Base-by-base conservation (phyloP, 257 asterid species). In the Solanum pimpinellifolium region DNA sequence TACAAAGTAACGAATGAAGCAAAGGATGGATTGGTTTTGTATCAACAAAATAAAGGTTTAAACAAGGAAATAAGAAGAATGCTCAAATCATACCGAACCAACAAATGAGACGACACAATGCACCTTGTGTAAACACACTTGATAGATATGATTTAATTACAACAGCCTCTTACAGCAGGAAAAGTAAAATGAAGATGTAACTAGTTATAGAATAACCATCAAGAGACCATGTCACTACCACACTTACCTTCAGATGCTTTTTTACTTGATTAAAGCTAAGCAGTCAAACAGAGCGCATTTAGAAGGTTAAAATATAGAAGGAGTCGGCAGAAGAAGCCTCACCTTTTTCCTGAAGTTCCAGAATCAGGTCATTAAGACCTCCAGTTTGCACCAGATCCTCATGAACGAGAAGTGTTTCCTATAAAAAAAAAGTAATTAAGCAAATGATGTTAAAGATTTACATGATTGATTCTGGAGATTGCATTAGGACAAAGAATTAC, bases 351-450 rank as follows among this genome's bases (percentile, higher is more conserved):
- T 92, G 95, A 70, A 94, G 98, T 90, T 93, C 98, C 90, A 87
- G 69, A 65, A 94, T 85, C 83, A 95, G 92, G 60, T 91, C 95
- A 83, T 94, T 93, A 25, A 95, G 83, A 84, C 88, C 91, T n/a
- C 90, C 91, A 12, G 92, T 83, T 80, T 90, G 89, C 60, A 88
- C 86, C 90, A 94, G 89, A 56, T 94, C 97, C 90, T 92, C 90
- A 90, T 95, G 98, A 83, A 94, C 89, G 29, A 95, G 95, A 88
- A 95, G 95, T 2, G 98, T 95, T 86, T 95, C 98, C 98, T 95
- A 88, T 56, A 90, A 46, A 70, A 25, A 42, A n/a, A 27, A 66
- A 39, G 83, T 62, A 60, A 86, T 77, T 21, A 85, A 37, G 23
- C 33, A 6, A 37, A 74, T 83, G 49, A 29, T 39, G 68, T 39